Base-by-base conservation (phyloP, 495 filamentous ascomycete genomes). In the Penicillium cataractarum region DNA sequence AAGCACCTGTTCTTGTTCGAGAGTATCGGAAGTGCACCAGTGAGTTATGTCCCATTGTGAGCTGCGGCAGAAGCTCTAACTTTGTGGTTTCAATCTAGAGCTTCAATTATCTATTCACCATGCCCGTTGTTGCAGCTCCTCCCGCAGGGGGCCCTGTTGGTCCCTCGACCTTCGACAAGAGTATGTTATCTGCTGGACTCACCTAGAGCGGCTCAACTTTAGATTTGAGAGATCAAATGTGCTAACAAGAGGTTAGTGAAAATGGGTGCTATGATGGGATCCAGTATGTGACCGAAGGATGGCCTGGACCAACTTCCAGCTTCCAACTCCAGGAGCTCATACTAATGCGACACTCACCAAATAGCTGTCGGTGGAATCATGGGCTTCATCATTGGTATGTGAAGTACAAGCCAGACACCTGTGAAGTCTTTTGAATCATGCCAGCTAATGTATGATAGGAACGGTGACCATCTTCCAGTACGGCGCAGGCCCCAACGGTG, bases 181-280 rank as follows among this genome's bases (percentile, higher is more conserved):
- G 95, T 97, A 84, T 66, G 88, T 84, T 67, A 26, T 56, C 44
- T 57, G 22, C 44, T 32, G n/a, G 57, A 37, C 44, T 17, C n/a
- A 39, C 33, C 22, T 52, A 15, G 55, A 35, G 24, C 58, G 4
- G 48, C 58, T 44, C 21, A 32, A 7, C 26, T 21, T 6, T 26
- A 4, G 13, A 50, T 48, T 22, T 40, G 8, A 33, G 5, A 60
- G 26, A 22, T 26, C 12, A 2, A 21, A 24, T 21, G 44, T 60
- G 60, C 67, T 73, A 65, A 81, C 74, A 57, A 49, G 12, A 27
- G 48, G 61, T 58, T 65, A 99, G 95, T 94, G 78, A 97, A 96
- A 82, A 96, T 97, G 92, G 95, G 95, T 60, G 92, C 89, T 59
- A 86, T 99, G 89, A 97, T 98, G 91, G 95, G 95, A 61, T 91